Conservation (phyloP, 306 rosid genomes). For the Vigna reflexopilosa region DNA sequence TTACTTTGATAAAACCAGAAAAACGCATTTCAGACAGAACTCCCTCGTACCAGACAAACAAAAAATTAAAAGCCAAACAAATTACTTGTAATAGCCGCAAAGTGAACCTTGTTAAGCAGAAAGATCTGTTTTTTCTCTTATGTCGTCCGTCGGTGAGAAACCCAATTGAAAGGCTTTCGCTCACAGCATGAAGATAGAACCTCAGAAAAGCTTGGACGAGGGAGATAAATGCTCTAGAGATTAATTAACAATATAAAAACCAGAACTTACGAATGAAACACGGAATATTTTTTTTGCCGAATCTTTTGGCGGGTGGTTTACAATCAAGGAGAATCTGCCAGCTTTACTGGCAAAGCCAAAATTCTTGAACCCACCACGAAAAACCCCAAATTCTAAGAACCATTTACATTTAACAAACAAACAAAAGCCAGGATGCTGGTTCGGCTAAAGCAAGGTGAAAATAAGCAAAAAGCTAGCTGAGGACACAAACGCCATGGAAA, state of each 20-base stretch:
- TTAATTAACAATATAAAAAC: conserved; percentile 5
- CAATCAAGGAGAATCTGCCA: conserved; percentile 62
- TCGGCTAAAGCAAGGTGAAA: conserved; percentile 50
- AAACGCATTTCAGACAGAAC: neutral
- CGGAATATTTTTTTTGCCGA: conserved; percentile 51
- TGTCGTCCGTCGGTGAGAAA: no score
- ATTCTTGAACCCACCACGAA: conserved; percentile 46
- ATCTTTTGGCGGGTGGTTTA: conserved; percentile 53
- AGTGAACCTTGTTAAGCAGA: conserved; percentile 9
- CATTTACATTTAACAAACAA: conserved; percentile 54
- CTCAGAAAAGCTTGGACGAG: conserved; percentile 30
- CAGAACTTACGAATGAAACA: conserved; percentile 38
- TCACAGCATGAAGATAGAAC: conserved; percentile 9
- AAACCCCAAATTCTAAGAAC: conserved; percentile 46
- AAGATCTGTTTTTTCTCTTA: neutral
- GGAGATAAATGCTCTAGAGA: conserved; percentile 27
- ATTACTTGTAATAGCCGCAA: conserved; percentile 46
- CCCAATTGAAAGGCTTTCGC: no score
- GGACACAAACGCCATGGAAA: conserved; percentile 31
- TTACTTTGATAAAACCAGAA: neutral
- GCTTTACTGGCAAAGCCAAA: conserved; percentile 58
- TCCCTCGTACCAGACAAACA: neutral
- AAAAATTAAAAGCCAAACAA: neutral
- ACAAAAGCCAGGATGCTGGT: conserved; percentile 37
- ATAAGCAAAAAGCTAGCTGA: conserved; percentile 33